phyloP scores from a whole-genome alignment of 768 basidiomycete genomes.

The Ramaria sp. region DNA sequence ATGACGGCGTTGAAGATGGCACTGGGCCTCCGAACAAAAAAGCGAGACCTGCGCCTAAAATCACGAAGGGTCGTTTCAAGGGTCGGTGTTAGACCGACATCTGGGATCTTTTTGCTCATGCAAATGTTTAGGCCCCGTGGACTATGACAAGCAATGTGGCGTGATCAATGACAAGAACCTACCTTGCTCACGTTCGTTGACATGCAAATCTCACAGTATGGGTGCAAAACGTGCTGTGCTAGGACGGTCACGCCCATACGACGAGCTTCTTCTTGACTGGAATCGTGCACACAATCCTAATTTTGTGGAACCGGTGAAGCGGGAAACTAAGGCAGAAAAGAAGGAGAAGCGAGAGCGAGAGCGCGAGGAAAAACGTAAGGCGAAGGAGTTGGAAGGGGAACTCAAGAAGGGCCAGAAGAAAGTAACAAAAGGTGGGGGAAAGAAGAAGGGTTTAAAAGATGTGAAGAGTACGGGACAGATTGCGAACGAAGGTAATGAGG shows the following conservation, averaged over 20 bases:
- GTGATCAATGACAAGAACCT: conserved; percentile 93
- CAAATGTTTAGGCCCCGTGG: conserved; percentile 48
- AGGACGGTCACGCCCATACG: conserved; percentile 75
- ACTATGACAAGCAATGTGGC: conserved; percentile 88
- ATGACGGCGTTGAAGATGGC: conserved; percentile 54
- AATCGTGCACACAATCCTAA: conserved; percentile 80
- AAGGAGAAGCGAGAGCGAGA: conserved; percentile 77
- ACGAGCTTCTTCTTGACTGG: conserved; percentile 86
- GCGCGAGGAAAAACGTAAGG: conserved; percentile 52
- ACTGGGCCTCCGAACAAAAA: conserved; percentile 69
- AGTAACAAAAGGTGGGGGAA: conserved; percentile 17
- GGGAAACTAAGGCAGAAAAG: conserved; percentile 78
- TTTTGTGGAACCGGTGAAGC: conserved; percentile 79
- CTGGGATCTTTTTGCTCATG: not conserved
- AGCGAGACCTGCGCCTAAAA: conserved; percentile 51
- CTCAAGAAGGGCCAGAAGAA: conserved; percentile 39
- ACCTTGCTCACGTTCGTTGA: conserved; percentile 89
- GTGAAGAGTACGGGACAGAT: conserved; percentile 15
- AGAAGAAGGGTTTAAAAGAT: conserved; percentile 31
- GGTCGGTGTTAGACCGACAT: conserved; percentile 19
- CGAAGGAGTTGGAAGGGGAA: conserved; percentile 61
- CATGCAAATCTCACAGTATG: conserved; percentile 98
- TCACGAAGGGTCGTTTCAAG: conserved; percentile 69
- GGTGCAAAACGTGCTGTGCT: conserved; percentile 88
- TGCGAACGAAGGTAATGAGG: conserved; percentile 53